A percentile compares a stretch with the other conserved stretches of the same genome.
These are phyloP conservation scores for Acanthamoeba triangularis DNA, from an alignment of 208 protist species.

Conservation along the genomic window DNA sequence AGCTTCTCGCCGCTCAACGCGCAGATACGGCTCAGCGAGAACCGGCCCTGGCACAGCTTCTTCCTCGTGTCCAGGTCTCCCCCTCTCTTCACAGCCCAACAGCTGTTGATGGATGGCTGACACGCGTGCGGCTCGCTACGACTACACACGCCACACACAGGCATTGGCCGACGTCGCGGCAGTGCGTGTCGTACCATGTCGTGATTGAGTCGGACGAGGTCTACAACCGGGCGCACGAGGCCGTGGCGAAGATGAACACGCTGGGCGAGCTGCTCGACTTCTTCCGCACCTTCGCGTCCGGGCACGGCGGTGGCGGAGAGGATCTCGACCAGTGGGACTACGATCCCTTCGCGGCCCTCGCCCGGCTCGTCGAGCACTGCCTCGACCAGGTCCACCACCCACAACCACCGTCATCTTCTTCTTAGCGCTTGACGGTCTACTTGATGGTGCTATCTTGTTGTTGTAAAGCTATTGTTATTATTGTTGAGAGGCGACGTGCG, in stretches of 20 bases:
- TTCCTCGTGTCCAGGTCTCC: background rate
- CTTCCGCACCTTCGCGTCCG: background rate
- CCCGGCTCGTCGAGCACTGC: background rate
- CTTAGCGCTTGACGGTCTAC: too few species aligned
- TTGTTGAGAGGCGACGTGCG: background rate
- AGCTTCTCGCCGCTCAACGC: slow-evolving; percentile 55
- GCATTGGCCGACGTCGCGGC: background rate
- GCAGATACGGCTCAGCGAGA: slow-evolving; percentile 10
- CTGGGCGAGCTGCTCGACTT: slow-evolving; percentile 9
- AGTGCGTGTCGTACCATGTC: slow-evolving; percentile 32
- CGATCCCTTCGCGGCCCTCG: background rate
- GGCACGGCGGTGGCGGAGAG: background rate
- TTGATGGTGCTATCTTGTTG: background rate
- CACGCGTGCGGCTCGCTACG: background rate
- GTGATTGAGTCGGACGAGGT: slow-evolving; percentile 10
- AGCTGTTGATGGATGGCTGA: background rate
- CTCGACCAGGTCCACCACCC: background rate
- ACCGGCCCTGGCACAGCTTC: slow-evolving; percentile 23
- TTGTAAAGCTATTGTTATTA: background rate
- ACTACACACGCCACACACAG: background rate
- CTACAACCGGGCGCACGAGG: background rate
- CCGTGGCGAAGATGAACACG: background rate
- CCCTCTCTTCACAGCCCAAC: background rate
- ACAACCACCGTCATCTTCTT: background rate
- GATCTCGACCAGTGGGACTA: background rate